phyloP scores from a whole-genome alignment of 495 filamentous ascomycete species.

The Coniosporium apollinis region DNA sequence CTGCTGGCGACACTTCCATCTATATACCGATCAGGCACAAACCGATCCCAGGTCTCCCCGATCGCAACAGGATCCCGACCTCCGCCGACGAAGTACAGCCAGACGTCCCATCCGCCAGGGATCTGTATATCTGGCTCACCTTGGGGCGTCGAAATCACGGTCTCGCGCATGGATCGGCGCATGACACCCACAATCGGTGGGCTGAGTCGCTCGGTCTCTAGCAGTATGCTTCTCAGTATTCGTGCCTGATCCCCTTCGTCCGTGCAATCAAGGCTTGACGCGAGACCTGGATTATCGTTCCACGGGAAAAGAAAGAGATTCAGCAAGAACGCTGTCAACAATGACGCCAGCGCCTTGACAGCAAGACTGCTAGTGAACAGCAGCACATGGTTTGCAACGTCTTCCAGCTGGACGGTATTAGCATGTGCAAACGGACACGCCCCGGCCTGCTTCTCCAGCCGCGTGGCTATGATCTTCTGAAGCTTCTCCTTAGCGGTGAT shows the following conservation, averaged over 20 bases:
- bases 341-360: constrained; percentile 15
- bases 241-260: background rate
- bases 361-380: constrained; percentile 19
- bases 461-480: constrained; percentile 3
- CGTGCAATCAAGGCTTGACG: background rate
- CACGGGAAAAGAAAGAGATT: constrained; percentile 9
- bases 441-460: background rate
- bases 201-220: constrained; percentile 11
- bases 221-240: constrained; percentile 9
- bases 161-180: constrained; percentile 9
- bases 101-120: constrained; percentile 15
- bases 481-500: constrained; percentile 15
- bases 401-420: constrained; percentile 4
- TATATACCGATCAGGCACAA: constrained; percentile 8
- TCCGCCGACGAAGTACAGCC: constrained; percentile 19
- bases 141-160: background rate
- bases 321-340: constrained; percentile 15
- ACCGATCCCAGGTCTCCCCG: constrained; percentile 9
- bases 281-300: background rate
- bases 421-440: background rate
- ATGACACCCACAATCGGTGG: constrained; percentile 14
- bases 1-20: background rate
- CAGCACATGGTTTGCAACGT: constrained; percentile 14
- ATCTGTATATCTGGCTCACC: constrained; percentile 4
- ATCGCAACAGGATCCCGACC: constrained; percentile 11